A percentile compares a stretch with the other conserved stretches of the same genome.
phyloP scores from a whole-genome alignment of 805 yeast genomes.

The Pichia sporocuriosa region DNA sequence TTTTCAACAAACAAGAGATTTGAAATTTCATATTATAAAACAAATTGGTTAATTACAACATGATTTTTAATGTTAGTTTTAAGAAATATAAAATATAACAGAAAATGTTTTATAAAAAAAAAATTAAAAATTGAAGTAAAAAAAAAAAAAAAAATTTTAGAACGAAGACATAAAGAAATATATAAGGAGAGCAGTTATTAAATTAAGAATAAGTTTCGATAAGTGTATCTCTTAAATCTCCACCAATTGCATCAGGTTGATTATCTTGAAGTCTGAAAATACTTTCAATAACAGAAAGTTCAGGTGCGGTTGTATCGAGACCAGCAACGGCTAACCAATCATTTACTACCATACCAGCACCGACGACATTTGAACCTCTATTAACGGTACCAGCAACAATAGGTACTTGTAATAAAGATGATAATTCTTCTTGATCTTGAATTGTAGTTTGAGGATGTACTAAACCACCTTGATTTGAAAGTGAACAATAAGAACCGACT shows the following conservation, averaged over 20 bases:
- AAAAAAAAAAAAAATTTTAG: no score
- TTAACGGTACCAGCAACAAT: conserved; percentile 97
- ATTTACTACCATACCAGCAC: conserved; percentile 98
- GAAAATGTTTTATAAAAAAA: no score
- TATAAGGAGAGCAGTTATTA: not conserved
- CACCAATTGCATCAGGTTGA: conserved; percentile 78
- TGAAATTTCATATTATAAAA: no score
- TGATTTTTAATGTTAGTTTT: no score
- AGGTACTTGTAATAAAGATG: conserved; percentile 93
- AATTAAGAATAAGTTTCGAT: conserved; percentile 79
- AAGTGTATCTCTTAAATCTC: conserved; percentile 83
- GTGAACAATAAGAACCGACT: conserved; percentile 92
- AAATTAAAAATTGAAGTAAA: no score
- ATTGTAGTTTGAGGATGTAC: conserved; percentile 97
- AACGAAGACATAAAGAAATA: not conserved
- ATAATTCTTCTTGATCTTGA: conserved; percentile 96
- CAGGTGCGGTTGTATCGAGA: conserved; percentile 97
- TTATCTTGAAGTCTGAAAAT: conserved; percentile 92
- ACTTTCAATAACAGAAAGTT: conserved; percentile 91
- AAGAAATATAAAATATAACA: no score
- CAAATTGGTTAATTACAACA: no score
- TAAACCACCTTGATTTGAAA: conserved; percentile 95
- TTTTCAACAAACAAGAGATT: no score
- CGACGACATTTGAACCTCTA: conserved; percentile 95
- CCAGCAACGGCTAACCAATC: conserved; percentile 98